A percentile compares a stretch with the other conserved stretches of the same genome.
Evolutionary conservation across 768 basidiomycete species (phyloP).

Genomic region (Leccinum fibrillosum): DNA sequence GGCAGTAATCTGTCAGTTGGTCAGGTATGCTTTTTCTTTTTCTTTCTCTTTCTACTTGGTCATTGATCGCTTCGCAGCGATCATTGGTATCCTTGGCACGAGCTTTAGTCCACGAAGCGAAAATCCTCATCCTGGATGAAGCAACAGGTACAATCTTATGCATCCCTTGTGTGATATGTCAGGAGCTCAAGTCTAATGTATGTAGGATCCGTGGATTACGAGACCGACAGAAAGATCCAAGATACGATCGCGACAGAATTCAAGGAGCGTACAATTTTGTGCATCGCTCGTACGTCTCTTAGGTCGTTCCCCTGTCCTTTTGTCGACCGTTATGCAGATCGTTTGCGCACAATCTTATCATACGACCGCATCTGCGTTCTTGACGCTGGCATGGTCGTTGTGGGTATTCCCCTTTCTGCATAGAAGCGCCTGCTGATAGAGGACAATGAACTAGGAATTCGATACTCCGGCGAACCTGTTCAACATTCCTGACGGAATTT

Average conservation of each 20-base stretch:
- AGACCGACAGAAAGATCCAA: conserved; percentile 90
- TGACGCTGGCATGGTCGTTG: conserved; percentile 73
- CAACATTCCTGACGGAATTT: conserved; percentile 57
- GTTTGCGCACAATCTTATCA: conserved; percentile 80
- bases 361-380: conserved; percentile 91
- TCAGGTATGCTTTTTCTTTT: conserved; percentile 6
- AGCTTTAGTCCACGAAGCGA: conserved; percentile 82
- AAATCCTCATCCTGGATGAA: conserved; percentile 86
- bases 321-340: conserved; percentile 45
- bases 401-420: conserved; percentile 32
- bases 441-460: conserved; percentile 52
- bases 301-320: not conserved
- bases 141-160: conserved; percentile 56
- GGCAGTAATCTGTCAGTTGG: conserved; percentile 82
- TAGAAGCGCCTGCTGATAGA: not conserved
- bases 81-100: conserved; percentile 85
- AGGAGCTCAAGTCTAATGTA: conserved; percentile 15
- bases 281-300: conserved; percentile 71
- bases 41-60: not conserved
- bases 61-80: conserved; percentile 50
- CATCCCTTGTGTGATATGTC: not conserved
- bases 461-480: conserved; percentile 74
- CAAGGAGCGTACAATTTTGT: conserved; percentile 77
- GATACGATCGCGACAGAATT: conserved; percentile 86
- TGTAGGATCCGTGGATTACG: conserved; percentile 78